Evolutionary conservation across 2,329 filamentous ascomycete genomes (phyloP), one percentile per base, ranked within the genome.

Genomic region (Hypomyces rosellus): DNA sequence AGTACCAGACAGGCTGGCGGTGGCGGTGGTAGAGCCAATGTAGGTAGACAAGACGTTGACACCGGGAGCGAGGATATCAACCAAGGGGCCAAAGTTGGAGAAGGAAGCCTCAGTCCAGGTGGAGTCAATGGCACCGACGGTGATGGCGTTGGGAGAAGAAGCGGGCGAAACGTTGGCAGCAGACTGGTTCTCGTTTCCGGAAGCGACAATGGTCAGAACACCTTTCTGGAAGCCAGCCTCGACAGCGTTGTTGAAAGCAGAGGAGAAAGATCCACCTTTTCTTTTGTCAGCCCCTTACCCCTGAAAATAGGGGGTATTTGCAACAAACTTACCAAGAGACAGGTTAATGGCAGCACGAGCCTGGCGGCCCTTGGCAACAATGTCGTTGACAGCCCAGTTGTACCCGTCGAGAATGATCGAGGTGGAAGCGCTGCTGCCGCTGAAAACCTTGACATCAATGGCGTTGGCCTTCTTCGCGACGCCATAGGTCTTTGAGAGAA

Each of bases 181-280:
- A n/a, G 43, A 13, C 47, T 45, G 1, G 69, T 68, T 49, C 75
- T 20, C 66, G 61, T 81, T 81, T 15, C 80, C 80, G 16, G 79
- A 78, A 4, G 79, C 77, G 1, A 79, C 77, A 30, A 77, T 74
- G 2, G 75, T 69, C 46, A 78, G 70, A 33, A 83, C 65, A 18
- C 77, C 78, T 2, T 62, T 59, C 18, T 59, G 57, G 58, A 72
- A 72, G 45, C 76, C 74, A 22, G 63, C 66, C 36, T 71, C 66
- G 15, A 81, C 69, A 42, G 76, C 75, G 34, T 61, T 89, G 69
- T 81, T 81, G 59, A 80, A 67, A 40, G 77, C 67, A 1, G 64
- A 54, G 1, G 74, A 76, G 51, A 59, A 62, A 30, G 59, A 50
- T 2, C 74, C 75, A 12, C 77, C 46, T 37, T 39, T 40, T 51